Evolutionary conservation across 2,329 filamentous ascomycete genomes (phyloP).

Genomic region (Hymenoscyphus fructigenus): DNA sequence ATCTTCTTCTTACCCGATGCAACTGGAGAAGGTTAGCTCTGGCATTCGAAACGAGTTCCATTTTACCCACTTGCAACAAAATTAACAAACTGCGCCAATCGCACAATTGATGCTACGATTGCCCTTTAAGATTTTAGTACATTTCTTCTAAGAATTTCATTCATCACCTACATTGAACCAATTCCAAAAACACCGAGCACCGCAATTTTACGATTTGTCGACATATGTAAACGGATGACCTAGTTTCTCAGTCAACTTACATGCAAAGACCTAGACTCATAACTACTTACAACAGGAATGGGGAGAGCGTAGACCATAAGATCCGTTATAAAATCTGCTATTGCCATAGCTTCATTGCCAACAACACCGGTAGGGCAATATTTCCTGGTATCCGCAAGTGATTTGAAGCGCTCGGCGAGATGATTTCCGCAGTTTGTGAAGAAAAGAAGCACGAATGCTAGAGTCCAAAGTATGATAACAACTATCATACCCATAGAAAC

Average conservation of each 20-base stretch:
- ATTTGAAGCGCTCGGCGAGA: neutral
- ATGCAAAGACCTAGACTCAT: neutral
- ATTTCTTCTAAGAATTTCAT: neutral
- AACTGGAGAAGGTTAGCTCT: neutral
- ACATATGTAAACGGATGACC: neutral
- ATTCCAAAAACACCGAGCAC: slow-evolving; percentile 4
- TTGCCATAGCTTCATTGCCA: neutral
- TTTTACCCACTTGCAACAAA: neutral
- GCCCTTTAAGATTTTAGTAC: neutral
- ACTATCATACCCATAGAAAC: neutral
- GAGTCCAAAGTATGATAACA: slow-evolving; percentile 5
- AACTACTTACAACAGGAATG: neutral
- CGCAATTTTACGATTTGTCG: neutral
- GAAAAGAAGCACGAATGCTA: neutral
- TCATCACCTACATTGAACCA: slow-evolving; percentile 2
- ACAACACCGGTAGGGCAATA: neutral
- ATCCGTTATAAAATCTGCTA: slow-evolving; percentile 3
- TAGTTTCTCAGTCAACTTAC: neutral
- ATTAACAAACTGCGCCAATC: slow-evolving; percentile 2
- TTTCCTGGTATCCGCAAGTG: neutral
- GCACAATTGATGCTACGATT: neutral
- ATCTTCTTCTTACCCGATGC: neutral
- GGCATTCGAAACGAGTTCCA: neutral
- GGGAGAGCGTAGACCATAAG: neutral
- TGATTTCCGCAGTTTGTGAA: neutral